A percentile compares a stretch with the other conserved stretches of the same genome.
Evolutionary conservation across 352 stramenopile species (phyloP).

Genomic region (Globisporangium iwayamae): DNA sequence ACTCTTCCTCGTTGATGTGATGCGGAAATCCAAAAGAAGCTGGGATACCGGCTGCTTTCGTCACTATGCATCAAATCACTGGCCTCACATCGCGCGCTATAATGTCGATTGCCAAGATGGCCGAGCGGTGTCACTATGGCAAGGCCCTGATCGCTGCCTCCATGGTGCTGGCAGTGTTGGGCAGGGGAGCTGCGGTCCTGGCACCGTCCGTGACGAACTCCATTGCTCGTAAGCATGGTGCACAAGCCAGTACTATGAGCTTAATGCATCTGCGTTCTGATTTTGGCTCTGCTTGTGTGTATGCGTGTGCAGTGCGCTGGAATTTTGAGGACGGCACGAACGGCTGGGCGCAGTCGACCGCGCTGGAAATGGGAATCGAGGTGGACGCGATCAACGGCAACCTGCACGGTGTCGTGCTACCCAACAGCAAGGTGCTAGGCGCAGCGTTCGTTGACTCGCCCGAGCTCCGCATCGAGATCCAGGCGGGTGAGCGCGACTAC

Average conservation of each 20-base stretch:
- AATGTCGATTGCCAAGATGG: neutral
- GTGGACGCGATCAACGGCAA: constrained; percentile 44
- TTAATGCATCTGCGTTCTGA: neutral
- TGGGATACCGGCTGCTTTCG: neutral
- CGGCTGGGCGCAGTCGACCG: constrained; percentile 54
- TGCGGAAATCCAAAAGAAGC: neutral
- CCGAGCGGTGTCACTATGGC: neutral
- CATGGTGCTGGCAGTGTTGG: neutral
- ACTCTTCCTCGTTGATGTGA: neutral
- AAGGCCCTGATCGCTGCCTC: neutral
- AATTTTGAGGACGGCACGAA: constrained; percentile 56
- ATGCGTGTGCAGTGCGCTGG: constrained; percentile 38
- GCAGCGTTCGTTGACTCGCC: constrained; percentile 60
- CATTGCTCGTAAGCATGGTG: constrained; percentile 24
- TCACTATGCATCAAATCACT: neutral
- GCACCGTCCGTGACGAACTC: constrained; percentile 34
- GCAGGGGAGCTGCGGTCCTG: neutral
- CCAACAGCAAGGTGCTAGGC: constrained; percentile 21
- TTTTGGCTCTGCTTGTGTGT: neutral
- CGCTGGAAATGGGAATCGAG: constrained; percentile 65
- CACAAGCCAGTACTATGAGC: neutral
- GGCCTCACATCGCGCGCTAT: neutral
- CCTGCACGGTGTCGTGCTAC: constrained; percentile 41
- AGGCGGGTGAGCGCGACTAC: constrained; percentile 39
- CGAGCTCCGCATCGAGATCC: constrained; percentile 49